Conservation (phyloP, 2,329 filamentous ascomycete species). For the Aureobasidium sp. region DNA sequence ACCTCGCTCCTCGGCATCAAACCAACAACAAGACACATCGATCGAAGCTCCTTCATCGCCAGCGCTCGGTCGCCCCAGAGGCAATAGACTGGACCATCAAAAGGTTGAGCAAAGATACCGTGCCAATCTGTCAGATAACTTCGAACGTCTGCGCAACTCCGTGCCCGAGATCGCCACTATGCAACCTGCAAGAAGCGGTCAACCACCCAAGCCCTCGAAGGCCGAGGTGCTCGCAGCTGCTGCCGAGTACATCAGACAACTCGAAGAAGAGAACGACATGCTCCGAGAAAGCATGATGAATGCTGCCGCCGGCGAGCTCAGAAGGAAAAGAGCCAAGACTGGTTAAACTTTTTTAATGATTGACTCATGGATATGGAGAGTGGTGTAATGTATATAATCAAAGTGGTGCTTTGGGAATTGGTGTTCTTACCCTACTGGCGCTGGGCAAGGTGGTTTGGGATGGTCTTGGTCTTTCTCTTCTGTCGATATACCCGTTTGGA, state of each 20-base stretch:
- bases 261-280: slow-evolving; percentile 13
- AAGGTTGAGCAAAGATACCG: slow-evolving; percentile 15
- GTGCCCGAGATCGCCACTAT: neutral
- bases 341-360: neutral
- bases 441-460: neutral
- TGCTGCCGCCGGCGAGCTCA: neutral
- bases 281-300: slow-evolving; percentile 7
- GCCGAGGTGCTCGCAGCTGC: slow-evolving; percentile 7
- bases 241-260: slow-evolving; percentile 11
- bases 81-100: neutral
- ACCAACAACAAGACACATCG: neutral
- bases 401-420: neutral
- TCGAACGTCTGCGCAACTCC: neutral
- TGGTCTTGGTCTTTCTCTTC: neutral
- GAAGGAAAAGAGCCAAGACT: slow-evolving; percentile 7
- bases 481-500: slow-evolving; percentile 6
- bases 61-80: neutral
- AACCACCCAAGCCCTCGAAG: slow-evolving; percentile 8
- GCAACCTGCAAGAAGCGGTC: slow-evolving; percentile 6
- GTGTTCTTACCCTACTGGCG: neutral
- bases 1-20: neutral
- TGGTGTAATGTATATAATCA: neutral
- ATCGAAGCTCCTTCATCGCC: neutral
- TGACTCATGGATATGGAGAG: neutral
- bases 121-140: slow-evolving; percentile 2